A percentile compares a stretch with the other conserved stretches of the same genome.
Evolutionary conservation across 164 flowering plant genomes (phyloP).

Genomic region (Euptelea pleiosperma): DNA sequence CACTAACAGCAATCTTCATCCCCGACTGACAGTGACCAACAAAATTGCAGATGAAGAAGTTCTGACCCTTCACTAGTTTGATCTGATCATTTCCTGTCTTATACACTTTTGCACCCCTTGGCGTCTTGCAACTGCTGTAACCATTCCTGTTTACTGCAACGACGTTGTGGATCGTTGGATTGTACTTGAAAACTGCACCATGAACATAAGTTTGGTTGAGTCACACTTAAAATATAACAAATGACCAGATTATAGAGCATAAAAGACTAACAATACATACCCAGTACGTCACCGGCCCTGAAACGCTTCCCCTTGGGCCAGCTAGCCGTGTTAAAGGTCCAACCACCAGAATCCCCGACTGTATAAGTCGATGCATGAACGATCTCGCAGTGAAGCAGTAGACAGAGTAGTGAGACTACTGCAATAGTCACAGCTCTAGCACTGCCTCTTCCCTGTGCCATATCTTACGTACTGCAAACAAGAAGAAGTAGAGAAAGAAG

Average conservation of each 20-base stretch:
- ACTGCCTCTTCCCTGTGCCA: too few relatives aligned
- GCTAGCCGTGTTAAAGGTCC: conserved; percentile 30
- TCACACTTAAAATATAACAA: too few relatives aligned
- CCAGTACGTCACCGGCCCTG: conserved; percentile 38
- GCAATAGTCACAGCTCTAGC: too few relatives aligned
- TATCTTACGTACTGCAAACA: too few relatives aligned
- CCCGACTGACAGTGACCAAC: conserved; percentile 45
- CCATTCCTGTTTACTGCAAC: conserved; percentile 34
- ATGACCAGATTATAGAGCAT: too few relatives aligned
- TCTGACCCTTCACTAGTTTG: conserved; percentile 41
- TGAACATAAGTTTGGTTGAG: background rate
- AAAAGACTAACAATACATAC: too few relatives aligned
- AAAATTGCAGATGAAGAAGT: conserved; percentile 51
- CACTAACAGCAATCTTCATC: conserved; percentile 51
- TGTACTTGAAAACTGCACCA: conserved; percentile 48
- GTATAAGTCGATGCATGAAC: background rate
- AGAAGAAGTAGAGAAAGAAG: too few relatives aligned
- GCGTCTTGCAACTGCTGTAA: conserved; percentile 28
- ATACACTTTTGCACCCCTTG: conserved; percentile 28
- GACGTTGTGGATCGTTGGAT: conserved; percentile 35
- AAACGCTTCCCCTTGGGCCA: conserved; percentile 47
- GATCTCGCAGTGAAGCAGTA: background rate
- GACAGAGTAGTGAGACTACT: too few relatives aligned
- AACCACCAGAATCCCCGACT: background rate
- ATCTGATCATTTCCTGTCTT: conserved; percentile 37